These are phyloP conservation scores for Vaccinium macrocarpon DNA, from an alignment of 148 eudicot genomes.

Conservation along the genomic window DNA sequence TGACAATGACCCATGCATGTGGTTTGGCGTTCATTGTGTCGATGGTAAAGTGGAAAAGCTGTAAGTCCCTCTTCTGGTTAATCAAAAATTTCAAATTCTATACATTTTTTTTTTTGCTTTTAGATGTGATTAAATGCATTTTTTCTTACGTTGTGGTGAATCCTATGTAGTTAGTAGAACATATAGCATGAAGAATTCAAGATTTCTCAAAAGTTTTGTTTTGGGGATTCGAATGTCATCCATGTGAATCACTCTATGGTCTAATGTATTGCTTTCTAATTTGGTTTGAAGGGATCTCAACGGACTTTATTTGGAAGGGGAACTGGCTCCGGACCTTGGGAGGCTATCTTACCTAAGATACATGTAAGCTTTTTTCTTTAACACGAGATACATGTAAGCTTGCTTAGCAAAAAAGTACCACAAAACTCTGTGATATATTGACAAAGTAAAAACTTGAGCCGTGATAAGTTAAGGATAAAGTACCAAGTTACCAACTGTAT, in stretches of 20 bases:
- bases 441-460: not conserved
- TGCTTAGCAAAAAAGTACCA: not conserved
- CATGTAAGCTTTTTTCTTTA: constrained; percentile 46
- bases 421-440: not conserved
- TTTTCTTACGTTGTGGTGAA: not conserved
- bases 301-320: constrained; percentile 63
- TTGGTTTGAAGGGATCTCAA: constrained; percentile 46
- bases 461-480: not conserved
- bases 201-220: not conserved
- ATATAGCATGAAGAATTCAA: not conserved
- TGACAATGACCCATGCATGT: constrained; percentile 66
- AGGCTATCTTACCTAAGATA: constrained; percentile 56
- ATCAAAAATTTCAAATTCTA: not conserved
- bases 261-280: constrained; percentile 1
- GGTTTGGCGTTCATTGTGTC: constrained; percentile 71
- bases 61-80: constrained; percentile 56
- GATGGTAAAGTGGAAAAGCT: constrained; percentile 69
- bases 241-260: not conserved
- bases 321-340: constrained; percentile 61
- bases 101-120: constrained; percentile 3
- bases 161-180: not conserved
- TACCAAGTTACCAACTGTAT: not conserved
- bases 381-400: constrained; percentile 56
- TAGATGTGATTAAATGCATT: constrained; percentile 5
- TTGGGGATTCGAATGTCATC: not conserved